A percentile compares a stretch with the other conserved stretches of the same genome.
Evolutionary conservation across 768 basidiomycete species (phyloP).

Genomic region (Holtermannia corniformis): DNA sequence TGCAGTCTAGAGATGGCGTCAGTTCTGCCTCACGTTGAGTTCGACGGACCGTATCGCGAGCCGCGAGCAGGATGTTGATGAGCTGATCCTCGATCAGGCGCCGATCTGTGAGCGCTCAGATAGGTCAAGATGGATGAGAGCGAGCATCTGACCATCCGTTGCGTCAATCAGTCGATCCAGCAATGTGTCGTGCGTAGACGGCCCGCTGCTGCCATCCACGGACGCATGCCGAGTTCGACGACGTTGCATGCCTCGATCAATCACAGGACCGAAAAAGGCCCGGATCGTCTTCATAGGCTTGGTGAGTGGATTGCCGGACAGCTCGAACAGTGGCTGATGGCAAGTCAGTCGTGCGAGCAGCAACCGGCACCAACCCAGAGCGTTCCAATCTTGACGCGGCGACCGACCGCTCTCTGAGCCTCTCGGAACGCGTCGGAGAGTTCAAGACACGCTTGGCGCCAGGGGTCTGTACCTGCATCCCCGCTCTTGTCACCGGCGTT

Average conservation of each 20-base stretch:
- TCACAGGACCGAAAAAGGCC: slow-evolving; percentile 25
- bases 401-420: slow-evolving; percentile 24
- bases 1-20: slow-evolving; percentile 49
- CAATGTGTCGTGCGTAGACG: slow-evolving; percentile 6
- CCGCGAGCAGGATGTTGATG: slow-evolving; percentile 65
- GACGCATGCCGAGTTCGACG: not conserved
- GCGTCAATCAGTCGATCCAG: slow-evolving; percentile 31
- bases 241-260: slow-evolving; percentile 13
- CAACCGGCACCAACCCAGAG: slow-evolving; percentile 22
- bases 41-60: slow-evolving; percentile 62
- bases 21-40: not conserved
- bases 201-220: not conserved
- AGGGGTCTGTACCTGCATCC: not conserved
- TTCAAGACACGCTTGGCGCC: not conserved
- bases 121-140: not conserved
- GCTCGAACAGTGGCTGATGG: slow-evolving; percentile 30
- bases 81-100: slow-evolving; percentile 65
- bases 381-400: slow-evolving; percentile 34
- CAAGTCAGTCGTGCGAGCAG: not conserved
- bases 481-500: not conserved
- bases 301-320: slow-evolving; percentile 16
- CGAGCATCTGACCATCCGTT: slow-evolving; percentile 24
- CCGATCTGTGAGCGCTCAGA: slow-evolving; percentile 45
- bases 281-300: slow-evolving; percentile 26
- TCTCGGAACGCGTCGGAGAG: slow-evolving; percentile 14